phyloP scores from a whole-genome alignment of 805 yeast species.

The Diddensiella transvaalensis region DNA sequence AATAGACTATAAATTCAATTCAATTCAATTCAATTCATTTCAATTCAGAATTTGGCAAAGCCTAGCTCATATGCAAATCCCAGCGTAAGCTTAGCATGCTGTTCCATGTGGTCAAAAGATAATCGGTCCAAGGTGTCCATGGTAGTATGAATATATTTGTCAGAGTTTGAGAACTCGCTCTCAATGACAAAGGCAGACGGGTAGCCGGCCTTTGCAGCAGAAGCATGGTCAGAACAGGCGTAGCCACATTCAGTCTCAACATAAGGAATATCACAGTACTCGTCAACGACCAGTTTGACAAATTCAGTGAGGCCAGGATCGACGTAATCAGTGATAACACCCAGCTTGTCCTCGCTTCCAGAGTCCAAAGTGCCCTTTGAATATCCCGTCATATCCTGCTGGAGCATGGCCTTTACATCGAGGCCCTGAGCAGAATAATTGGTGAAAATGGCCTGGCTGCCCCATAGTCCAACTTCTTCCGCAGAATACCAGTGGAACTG shows the following conservation, averaged over 20 bases:
- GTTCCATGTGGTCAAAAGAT: slow-evolving; percentile 71
- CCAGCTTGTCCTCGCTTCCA: slow-evolving; percentile 63
- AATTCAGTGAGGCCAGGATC: slow-evolving; percentile 53
- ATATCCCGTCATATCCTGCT: slow-evolving; percentile 93
- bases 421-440: slow-evolving; percentile 44
- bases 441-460: slow-evolving; percentile 74
- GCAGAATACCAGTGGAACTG: slow-evolving; percentile 96
- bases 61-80: slow-evolving; percentile 73
- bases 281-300: slow-evolving; percentile 55
- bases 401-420: slow-evolving; percentile 76
- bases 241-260: slow-evolving; percentile 81
- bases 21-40: too few relatives aligned
- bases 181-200: slow-evolving; percentile 85
- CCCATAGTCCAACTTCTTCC: slow-evolving; percentile 88
- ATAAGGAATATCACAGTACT: slow-evolving; percentile 65
- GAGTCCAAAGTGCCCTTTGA: slow-evolving; percentile 47
- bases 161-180: slow-evolving; percentile 58
- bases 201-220: slow-evolving; percentile 77
- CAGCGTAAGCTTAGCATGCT: slow-evolving; percentile 74
- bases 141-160: slow-evolving; percentile 70
- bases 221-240: slow-evolving; percentile 90
- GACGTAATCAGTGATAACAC: slow-evolving; percentile 74
- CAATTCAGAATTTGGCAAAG: slow-evolving; percentile 32
- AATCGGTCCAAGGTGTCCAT: slow-evolving; percentile 79
- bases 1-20: too few relatives aligned